Evolutionary conservation across 257 asterid species (phyloP), one percentile per base, ranked within the genome.

Genomic region (Solanum paucissectum): DNA sequence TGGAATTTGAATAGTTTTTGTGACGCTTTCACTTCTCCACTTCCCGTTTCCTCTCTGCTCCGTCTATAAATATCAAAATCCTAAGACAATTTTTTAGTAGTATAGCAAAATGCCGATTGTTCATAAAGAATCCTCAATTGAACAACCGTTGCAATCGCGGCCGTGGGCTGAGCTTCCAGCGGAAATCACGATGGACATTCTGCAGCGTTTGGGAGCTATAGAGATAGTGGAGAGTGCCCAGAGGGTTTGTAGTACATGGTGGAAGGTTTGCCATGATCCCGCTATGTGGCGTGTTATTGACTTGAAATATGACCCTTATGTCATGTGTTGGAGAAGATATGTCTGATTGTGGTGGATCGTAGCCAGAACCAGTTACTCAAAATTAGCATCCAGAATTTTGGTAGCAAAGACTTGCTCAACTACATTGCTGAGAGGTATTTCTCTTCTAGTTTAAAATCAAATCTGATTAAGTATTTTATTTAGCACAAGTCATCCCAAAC

Each of bases 271-370:
- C 36, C 62, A 83, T 23, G 49, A 83, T 6, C 75, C 86, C 4
- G 38, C 74, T 4, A 83, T 83, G 85, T 89, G 91, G 91, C 44
- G 83, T 14, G 86, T 85, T 64, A 62, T 89, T 68, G 60, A 68
- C 5, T 29, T 68, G 37, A 68, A 68, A 68, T 68, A 6, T 52
- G 23, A 16, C 3, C 62, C 4, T 16, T 1, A 0, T 13, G 58
- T 12, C 5, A 8, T 16, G 27, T 74, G 16, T 4, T 74, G 49
- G 18, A 36, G 29, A 37, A 73, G 25, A 34, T 73, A 5, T 73
- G 29, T 6, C 14, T 16, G 16, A 36, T 73, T 18, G 81, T 3
- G 1, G 29, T 29, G 32, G 32, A 29, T 29, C 32, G 79, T 72
- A 34, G 44, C 27, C 44, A 18, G 27, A 7, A 7, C 16, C 81